phyloP scores from a whole-genome alignment of 441 rosid species.

The Brassica hybrid region DNA sequence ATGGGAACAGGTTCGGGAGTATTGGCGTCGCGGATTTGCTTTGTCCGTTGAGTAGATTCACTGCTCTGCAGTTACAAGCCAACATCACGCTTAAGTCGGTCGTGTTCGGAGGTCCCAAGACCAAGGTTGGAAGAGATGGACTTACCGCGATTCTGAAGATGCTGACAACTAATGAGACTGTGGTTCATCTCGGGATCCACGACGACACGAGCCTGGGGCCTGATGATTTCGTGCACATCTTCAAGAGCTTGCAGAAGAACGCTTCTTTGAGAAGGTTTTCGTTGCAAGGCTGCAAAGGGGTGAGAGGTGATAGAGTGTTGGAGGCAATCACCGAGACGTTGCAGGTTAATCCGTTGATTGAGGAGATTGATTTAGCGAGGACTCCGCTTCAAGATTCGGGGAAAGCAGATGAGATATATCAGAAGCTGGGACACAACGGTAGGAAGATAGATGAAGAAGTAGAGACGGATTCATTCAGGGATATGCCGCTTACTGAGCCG shows the following conservation, averaged over 20 bases:
- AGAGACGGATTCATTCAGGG: slow-evolving; percentile 71
- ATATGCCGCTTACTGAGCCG: slow-evolving; percentile 88
- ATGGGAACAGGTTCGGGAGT: slow-evolving; percentile 83
- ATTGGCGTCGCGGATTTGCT: slow-evolving; percentile 78
- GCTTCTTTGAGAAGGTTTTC: slow-evolving; percentile 74
- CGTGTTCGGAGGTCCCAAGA: slow-evolving; percentile 72
- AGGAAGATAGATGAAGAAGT: slow-evolving; percentile 58
- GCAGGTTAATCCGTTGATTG: slow-evolving; percentile 88
- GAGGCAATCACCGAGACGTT: slow-evolving; percentile 75
- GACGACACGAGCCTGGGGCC: slow-evolving; percentile 84
- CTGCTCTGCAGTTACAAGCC: slow-evolving; percentile 84
- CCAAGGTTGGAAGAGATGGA: slow-evolving; percentile 80
- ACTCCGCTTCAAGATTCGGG: slow-evolving; percentile 78
- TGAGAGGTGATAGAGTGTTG: slow-evolving; percentile 69
- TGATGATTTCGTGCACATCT: slow-evolving; percentile 66
- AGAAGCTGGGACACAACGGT: slow-evolving; percentile 79
- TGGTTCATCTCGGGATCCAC: slow-evolving; percentile 68
- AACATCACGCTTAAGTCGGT: slow-evolving; percentile 72
- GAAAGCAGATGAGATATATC: slow-evolving; percentile 70
- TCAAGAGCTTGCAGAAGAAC: slow-evolving; percentile 77
- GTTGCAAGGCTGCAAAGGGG: slow-evolving; percentile 87
- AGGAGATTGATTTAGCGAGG: slow-evolving; percentile 81
- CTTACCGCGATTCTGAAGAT: slow-evolving; percentile 72
- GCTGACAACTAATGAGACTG: slow-evolving; percentile 79
- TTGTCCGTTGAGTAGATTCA: slow-evolving; percentile 92